Conservation (phyloP, 2,329 filamentous ascomycete species). For the Westerdykella ornata region DNA sequence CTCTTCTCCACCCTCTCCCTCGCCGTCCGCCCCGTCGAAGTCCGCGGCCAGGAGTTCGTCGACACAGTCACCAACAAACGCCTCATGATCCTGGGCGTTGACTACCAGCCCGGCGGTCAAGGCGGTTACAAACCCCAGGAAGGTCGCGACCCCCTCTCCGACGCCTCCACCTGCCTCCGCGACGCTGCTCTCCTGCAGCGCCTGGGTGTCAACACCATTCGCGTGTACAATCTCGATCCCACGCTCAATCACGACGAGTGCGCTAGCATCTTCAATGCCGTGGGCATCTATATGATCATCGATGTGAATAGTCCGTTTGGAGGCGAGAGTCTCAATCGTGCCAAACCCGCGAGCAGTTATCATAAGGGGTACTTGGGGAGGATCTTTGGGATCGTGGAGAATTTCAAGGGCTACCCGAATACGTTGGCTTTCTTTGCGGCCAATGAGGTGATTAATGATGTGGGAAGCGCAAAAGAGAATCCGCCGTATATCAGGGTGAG, state of each 20-base stretch:
- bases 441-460: conserved; percentile 62
- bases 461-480: conserved; percentile 45
- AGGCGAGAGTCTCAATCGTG: conserved; percentile 52
- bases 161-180: conserved; percentile 52
- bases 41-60: conserved; percentile 56
- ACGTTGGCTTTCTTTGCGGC: conserved; percentile 60
- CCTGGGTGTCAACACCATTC: conserved; percentile 59
- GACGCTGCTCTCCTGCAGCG: conserved; percentile 59
- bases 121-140: conserved; percentile 49
- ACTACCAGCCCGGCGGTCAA: conserved; percentile 56
- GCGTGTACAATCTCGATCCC: conserved; percentile 58
- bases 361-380: conserved; percentile 50
- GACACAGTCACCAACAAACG: conserved; percentile 52
- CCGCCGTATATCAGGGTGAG: conserved; percentile 53
- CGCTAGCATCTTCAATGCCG: conserved; percentile 58
- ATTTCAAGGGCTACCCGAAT: conserved; percentile 61
- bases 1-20: conserved; percentile 40
- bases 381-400: conserved; percentile 58
- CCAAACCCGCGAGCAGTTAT: conserved; percentile 51
- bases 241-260: conserved; percentile 55
- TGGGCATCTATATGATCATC: conserved; percentile 60
- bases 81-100: conserved; percentile 57
- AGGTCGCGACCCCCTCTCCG: conserved; percentile 50
- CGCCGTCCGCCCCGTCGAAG: conserved; percentile 52
- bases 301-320: conserved; percentile 58